Evolutionary conservation across 768 basidiomycete genomes (phyloP).

Genomic region (Leccinum obscurum): DNA sequence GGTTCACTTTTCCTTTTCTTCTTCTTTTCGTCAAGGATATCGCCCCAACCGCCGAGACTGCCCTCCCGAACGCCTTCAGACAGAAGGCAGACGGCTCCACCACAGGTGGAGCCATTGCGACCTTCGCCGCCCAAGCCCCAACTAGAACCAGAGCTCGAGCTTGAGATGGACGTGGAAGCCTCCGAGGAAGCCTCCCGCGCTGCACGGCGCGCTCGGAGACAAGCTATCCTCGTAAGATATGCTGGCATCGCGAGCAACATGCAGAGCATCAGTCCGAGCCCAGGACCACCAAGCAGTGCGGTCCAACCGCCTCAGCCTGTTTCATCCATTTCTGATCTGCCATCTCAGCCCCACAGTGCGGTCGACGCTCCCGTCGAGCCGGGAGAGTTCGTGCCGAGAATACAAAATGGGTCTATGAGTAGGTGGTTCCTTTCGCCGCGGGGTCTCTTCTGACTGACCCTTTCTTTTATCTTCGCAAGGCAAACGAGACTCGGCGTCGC

Average conservation of each 20-base stretch:
- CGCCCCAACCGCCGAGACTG: constrained; percentile 45
- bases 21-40: constrained; percentile 50
- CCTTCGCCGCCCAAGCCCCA: constrained; percentile 19
- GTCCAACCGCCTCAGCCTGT: constrained; percentile 65
- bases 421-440: constrained; percentile 1
- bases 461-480: constrained; percentile 30
- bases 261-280: constrained; percentile 53
- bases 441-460: constrained; percentile 1
- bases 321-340: constrained; percentile 61
- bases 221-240: constrained; percentile 82
- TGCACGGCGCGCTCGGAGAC: constrained; percentile 67
- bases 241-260: constrained; percentile 44
- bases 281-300: constrained; percentile 71
- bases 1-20: constrained; percentile 12
- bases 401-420: constrained; percentile 27
- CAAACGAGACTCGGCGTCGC: constrained; percentile 55
- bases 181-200: constrained; percentile 63
- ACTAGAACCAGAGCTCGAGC: constrained; percentile 45
- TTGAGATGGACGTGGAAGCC: constrained; percentile 53
- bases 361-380: constrained; percentile 34
- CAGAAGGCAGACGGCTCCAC: constrained; percentile 13
- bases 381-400: constrained; percentile 10
- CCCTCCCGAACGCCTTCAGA: constrained; percentile 29
- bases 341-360: constrained; percentile 54
- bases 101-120: constrained; percentile 19